Evolutionary conservation across 495 filamentous ascomycete genomes (phyloP), one percentile per base, ranked within the genome.

Genomic region (Xylaria acuta): DNA sequence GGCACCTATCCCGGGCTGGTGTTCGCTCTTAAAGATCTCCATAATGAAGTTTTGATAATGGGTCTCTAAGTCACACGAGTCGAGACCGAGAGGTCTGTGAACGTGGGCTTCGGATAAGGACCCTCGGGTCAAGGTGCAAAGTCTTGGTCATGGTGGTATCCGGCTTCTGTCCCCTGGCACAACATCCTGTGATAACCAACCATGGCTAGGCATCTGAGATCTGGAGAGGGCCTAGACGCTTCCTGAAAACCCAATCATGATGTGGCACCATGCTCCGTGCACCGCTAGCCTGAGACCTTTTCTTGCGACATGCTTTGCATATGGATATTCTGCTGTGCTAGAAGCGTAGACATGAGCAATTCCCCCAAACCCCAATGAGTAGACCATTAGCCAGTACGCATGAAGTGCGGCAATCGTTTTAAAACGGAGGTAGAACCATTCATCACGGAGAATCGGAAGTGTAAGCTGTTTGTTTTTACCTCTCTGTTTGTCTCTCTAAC

Each of bases 121-220:
- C 58, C n/a, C n/a, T 64, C 60, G 60, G 60, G 60, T 43, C 38
- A 41, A 27, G 12, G n/a, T 41, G 59, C 59, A 18, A 18, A 3
- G 32, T 36, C 36, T 41, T 40, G 38, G 59, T 43, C 59, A 16
- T 63, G n/a, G 60, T 64, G 8, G 38, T 34, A 64, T 64, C 40
- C 60, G 60, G 60, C 60, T 45, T 25, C 60, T 43, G 38, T 7
- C n/a, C n/a, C 60, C 36, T 64, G 60, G 38, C 60, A 63, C 36
- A 22, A 65, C 63, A 49, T 65, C 41, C 49, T 45, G 4, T 27
- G 38, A 41, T 41, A 41, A 41, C 59, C 59, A 41, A 41, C 38
- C 30, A 59, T 59, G 32, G 56, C 60, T 41, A 27, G 7, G 60
- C 60, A 22, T 49, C 22, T 41, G 36, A 43, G 62, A 38, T 43